phyloP scores from a whole-genome alignment of 805 yeast genomes.

The Tetrapisispora phaffii region DNA sequence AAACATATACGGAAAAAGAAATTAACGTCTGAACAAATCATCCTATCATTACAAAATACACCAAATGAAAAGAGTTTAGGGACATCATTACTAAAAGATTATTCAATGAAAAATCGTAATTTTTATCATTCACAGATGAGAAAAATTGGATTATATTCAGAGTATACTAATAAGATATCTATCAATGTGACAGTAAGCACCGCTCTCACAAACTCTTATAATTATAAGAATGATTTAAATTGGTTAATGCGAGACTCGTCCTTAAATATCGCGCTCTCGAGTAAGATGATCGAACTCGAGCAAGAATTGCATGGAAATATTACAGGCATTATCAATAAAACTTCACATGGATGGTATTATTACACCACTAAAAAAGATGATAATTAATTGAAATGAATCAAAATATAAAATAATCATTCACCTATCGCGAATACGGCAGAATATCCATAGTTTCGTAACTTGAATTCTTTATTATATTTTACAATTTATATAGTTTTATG shows the following conservation, averaged over 20 bases:
- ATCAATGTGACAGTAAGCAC: not conserved
- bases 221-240: not conserved
- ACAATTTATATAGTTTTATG: not conserved
- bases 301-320: not conserved
- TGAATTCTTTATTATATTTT: not conserved
- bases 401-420: not conserved
- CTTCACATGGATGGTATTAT: not conserved
- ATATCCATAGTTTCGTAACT: too few species aligned
- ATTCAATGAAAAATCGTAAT: not conserved
- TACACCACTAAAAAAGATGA: not conserved
- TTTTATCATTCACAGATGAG: not conserved
- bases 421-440: not conserved
- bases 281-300: not conserved
- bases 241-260: slow-evolving; percentile 1
- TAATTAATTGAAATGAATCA: not conserved
- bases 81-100: not conserved
- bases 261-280: not conserved
- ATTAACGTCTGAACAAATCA: not conserved
- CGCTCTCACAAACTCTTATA: not conserved
- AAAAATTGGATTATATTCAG: slow-evolving; percentile 5
- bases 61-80: not conserved
- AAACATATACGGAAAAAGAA: not conserved
- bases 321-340: not conserved
- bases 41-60: not conserved
- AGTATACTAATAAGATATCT: slow-evolving; percentile 1